Conservation (phyloP, 768 basidiomycete genomes). For the Tylopilus cervinicoccineus region DNA sequence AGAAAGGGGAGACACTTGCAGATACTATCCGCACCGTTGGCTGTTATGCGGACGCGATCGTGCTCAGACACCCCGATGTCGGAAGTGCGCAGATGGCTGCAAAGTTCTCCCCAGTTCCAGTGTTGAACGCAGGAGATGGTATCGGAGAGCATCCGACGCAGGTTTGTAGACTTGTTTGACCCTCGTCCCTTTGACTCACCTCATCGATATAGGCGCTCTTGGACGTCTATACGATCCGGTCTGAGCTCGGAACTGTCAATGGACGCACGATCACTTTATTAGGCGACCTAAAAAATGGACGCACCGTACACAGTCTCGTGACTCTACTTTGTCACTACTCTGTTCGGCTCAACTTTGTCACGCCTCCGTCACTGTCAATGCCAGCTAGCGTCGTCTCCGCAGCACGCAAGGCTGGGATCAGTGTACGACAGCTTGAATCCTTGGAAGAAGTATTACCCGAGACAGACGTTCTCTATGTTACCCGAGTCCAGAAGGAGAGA, state of each 20-base stretch:
- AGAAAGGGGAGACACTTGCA: slow-evolving; percentile 89
- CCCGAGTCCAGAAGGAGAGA: slow-evolving; percentile 93
- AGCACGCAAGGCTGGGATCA: slow-evolving; percentile 79
- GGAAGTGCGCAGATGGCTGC: slow-evolving; percentile 96
- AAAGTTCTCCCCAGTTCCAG: slow-evolving; percentile 91
- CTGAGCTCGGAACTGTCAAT: slow-evolving; percentile 96
- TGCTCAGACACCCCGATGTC: slow-evolving; percentile 90
- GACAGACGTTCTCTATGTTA: slow-evolving; percentile 97
- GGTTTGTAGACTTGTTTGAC: slow-evolving; percentile 39
- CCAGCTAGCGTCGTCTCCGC: slow-evolving; percentile 78
- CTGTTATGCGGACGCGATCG: slow-evolving; percentile 93
- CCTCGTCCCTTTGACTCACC: slow-evolving; percentile 1
- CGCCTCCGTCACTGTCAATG: slow-evolving; percentile 85
- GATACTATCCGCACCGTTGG: slow-evolving; percentile 94
- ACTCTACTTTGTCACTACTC: slow-evolving; percentile 88
- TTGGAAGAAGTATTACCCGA: slow-evolving; percentile 87
- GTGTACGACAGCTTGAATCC: slow-evolving; percentile 77
- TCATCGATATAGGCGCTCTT: slow-evolving; percentile 56
- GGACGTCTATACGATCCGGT: slow-evolving; percentile 93
- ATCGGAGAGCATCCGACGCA: slow-evolving; percentile 97
- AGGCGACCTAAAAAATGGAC: slow-evolving; percentile 96
- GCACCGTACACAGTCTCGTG: slow-evolving; percentile 95
- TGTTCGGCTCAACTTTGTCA: slow-evolving; percentile 93
- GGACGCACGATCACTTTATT: slow-evolving; percentile 90
- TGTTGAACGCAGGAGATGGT: slow-evolving; percentile 97